Conservation (phyloP, 2,329 filamentous ascomycete species). For the Colletotrichum musae region DNA sequence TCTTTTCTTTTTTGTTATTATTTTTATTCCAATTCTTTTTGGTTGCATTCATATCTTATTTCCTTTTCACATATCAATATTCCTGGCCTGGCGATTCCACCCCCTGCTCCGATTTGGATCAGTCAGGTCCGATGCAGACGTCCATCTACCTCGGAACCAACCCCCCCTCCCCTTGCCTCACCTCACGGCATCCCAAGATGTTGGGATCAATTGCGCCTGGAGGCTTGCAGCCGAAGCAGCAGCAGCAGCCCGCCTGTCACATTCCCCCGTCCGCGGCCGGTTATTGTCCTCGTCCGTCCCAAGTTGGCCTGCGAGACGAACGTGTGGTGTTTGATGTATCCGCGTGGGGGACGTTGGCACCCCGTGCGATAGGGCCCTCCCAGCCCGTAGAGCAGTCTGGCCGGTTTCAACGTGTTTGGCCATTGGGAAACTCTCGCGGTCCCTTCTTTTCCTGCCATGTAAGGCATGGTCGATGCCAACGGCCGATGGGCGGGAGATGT, state of each 20-base stretch:
- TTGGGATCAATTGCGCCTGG: conserved; percentile 18
- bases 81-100: not conserved
- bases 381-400: not conserved
- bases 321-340: not conserved
- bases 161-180: too few relatives aligned
- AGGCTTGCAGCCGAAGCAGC: conserved; percentile 20
- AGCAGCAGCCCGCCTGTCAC: conserved; percentile 17
- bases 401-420: not conserved
- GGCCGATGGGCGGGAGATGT: too few relatives aligned
- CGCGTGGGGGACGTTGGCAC: not conserved
- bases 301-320: not conserved
- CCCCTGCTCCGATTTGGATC: conserved; percentile 19
- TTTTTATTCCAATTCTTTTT: not conserved
- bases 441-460: too few relatives aligned
- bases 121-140: conserved; percentile 29
- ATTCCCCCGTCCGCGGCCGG: not conserved
- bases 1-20: not conserved
- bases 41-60: not conserved
- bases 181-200: conserved; percentile 3
- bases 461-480: too few relatives aligned
- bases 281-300: conserved; percentile 9
- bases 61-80: not conserved
- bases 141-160: not conserved
- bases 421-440: not conserved
- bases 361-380: not conserved